Evolutionary conservation across 225 moss, liverwort and hornwort species (phyloP), one percentile per base, ranked within the genome.

Genomic region (Antitrichia curtipendula): DNA sequence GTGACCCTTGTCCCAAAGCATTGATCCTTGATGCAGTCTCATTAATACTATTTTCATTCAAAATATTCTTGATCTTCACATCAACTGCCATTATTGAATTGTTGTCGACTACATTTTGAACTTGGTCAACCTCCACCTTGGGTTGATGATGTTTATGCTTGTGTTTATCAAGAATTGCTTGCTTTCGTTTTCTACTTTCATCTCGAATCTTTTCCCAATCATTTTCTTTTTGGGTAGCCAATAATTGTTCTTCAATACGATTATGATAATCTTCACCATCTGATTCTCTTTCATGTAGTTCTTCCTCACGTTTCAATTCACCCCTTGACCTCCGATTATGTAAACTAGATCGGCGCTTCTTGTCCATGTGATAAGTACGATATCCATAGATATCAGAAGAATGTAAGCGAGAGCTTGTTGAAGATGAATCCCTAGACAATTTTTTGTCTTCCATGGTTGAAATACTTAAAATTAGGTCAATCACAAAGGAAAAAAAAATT

Each of bases 321-420:
- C 0, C 8, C 40, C 18, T 59, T 29, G 41, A 59, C 5, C 9
- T 41, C 20, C 31, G 8, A 41, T 41, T 31, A 41, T 41, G 25
- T 25, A 38, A 77, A 77, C 16, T 56, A 77, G 7, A 38, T 16
- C 1, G 27, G 0, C 0, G 5, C 11, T 57, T 78, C 11, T 57
- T 78, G 10, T 57, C 17, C 7, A 17, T 7, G 7, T 38, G 38
- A 4, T 27, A 16, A 52, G 5, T 38, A 1, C 7, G 10, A 27
- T 17, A 6, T 56, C 27, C 27, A 56, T 10, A 38, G 16, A 17
- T 38, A 56, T 25, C 0, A 10, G 1, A 77, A 77, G 56, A 77
- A 56, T 25, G 16, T 16, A 27, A 56, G 16, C 1, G 15, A 25
- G 3, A 78, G 8, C 0, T 0, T 40, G 2, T 78, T 40, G 38